These are phyloP conservation scores for Calonectria pauciramosa DNA, from an alignment of 2,329 filamentous ascomycete genomes.

Conservation along the genomic window DNA sequence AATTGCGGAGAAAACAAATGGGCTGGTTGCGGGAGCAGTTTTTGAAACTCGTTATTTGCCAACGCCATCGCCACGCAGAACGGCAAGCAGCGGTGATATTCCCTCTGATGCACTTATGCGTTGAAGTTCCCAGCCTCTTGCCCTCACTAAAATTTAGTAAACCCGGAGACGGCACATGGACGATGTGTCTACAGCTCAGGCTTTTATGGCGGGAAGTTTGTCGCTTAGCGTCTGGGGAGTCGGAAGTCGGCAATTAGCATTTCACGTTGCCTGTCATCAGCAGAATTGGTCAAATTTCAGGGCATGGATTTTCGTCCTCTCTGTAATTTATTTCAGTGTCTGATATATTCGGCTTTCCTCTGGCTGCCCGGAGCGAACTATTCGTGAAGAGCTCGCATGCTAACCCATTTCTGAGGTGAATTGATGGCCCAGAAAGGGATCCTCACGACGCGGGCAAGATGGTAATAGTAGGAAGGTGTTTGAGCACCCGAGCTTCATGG, in stretches of 20 bases:
- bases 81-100: not conserved
- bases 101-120: not conserved
- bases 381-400: not conserved
- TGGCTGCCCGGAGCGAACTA: too few species aligned
- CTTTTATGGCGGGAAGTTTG: not conserved
- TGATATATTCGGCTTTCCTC: too few species aligned
- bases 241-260: not conserved
- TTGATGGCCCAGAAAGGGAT: not conserved
- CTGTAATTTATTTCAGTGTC: not conserved
- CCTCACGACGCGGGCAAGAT: not conserved
- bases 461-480: not conserved
- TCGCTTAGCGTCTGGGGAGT: not conserved
- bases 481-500: not conserved
- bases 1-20: not conserved
- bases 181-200: not conserved
- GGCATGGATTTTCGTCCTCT: accelerated
- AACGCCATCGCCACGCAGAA: not conserved
- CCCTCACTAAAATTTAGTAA: not conserved
- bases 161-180: not conserved
- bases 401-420: too few species aligned
- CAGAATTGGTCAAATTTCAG: not conserved
- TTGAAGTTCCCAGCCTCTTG: not conserved
- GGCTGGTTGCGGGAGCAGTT: not conserved
- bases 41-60: not conserved
- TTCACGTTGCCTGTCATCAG: not conserved